phyloP scores from a whole-genome alignment of 495 filamentous ascomycete species.

The Penicillium pancosmium region DNA sequence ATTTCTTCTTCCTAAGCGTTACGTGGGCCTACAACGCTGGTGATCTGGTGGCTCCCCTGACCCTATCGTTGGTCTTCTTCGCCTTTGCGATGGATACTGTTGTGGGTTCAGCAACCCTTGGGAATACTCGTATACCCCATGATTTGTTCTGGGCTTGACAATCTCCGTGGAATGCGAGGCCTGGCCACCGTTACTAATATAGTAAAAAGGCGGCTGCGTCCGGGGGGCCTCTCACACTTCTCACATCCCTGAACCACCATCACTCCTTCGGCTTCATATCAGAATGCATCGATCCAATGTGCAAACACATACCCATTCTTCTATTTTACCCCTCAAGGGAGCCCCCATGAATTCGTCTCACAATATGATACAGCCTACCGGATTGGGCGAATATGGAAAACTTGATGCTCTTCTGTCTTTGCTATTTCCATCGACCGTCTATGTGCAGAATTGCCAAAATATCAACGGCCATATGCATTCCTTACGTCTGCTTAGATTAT shows the following conservation, averaged over 20 bases:
- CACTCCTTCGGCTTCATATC: slow-evolving; percentile 3
- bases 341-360: slow-evolving; percentile 8
- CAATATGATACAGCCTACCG: slow-evolving; percentile 24
- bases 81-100: slow-evolving; percentile 7
- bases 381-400: slow-evolving; percentile 22
- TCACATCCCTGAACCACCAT: neutral
- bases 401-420: slow-evolving; percentile 48
- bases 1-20: slow-evolving; percentile 11
- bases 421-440: slow-evolving; percentile 41
- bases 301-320: slow-evolving; percentile 11
- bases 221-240: neutral
- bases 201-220: neutral
- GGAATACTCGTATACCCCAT: neutral
- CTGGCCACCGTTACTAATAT: slow-evolving; percentile 2
- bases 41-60: slow-evolving; percentile 18
- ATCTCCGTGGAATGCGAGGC: slow-evolving; percentile 9
- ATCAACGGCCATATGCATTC: slow-evolving; percentile 55
- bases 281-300: slow-evolving; percentile 19
- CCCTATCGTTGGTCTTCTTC: slow-evolving; percentile 7
- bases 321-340: slow-evolving; percentile 13
- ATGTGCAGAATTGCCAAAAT: slow-evolving; percentile 46
- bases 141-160: neutral
- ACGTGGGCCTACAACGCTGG: slow-evolving; percentile 20
- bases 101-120: slow-evolving; percentile 13
- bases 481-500: slow-evolving; percentile 54